Evolutionary conservation across 2,329 filamentous ascomycete genomes (phyloP).

Genomic region (Bipolaris gigantea): DNA sequence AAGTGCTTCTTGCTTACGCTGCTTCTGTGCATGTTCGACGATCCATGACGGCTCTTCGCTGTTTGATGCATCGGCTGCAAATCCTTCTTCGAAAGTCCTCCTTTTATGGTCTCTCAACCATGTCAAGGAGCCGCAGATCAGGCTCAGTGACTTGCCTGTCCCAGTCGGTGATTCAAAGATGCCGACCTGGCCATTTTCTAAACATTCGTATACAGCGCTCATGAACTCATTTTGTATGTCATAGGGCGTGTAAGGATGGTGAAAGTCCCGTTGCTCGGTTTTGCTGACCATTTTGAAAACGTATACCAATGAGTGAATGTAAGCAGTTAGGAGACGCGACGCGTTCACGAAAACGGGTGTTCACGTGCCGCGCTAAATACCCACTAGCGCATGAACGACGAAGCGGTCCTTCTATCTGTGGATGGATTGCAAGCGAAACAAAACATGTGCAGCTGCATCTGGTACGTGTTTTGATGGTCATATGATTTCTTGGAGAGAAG

Average conservation of each 20-base stretch:
- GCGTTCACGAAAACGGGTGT: constrained; percentile 11
- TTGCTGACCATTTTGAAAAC: constrained; percentile 20
- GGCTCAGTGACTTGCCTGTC: constrained; percentile 86
- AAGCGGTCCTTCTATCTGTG: background rate
- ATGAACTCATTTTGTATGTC: constrained; percentile 87
- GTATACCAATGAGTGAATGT: background rate
- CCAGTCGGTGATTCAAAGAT: constrained; percentile 95
- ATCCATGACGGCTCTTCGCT: constrained; percentile 84
- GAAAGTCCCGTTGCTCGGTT: constrained; percentile 59
- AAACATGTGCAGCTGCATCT: background rate
- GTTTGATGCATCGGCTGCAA: constrained; percentile 52
- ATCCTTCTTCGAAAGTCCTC: constrained; percentile 57
- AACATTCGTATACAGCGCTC: constrained; percentile 75
- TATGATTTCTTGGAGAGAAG: background rate
- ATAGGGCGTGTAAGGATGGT: constrained; percentile 87
- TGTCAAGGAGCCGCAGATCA: constrained; percentile 85
- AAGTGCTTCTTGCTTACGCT: constrained; percentile 68
- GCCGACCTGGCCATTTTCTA: constrained; percentile 78
- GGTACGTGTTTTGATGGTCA: no score
- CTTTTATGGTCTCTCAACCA: constrained; percentile 87
- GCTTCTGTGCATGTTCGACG: constrained; percentile 70
- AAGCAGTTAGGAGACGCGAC: constrained; percentile 2
- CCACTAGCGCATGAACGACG: background rate
- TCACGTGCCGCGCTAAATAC: constrained; percentile 10
- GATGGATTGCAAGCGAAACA: background rate